phyloP scores from a whole-genome alignment of 805 yeast genomes.

The Candida silvatica region DNA sequence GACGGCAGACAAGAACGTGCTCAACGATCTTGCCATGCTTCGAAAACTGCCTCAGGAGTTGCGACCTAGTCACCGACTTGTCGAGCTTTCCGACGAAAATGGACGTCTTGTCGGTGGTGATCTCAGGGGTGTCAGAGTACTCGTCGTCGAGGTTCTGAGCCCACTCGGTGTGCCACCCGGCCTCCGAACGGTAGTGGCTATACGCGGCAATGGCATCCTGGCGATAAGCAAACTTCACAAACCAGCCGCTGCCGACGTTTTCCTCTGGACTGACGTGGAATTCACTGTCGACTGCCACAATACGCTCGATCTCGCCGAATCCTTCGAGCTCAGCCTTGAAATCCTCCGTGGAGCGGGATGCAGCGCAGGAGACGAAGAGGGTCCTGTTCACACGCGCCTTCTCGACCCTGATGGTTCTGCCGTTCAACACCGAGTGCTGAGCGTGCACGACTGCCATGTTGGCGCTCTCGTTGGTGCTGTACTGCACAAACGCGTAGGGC shows the following conservation, averaged over 20 bases:
- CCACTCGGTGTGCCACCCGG: constrained; percentile 67
- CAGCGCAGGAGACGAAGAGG: constrained; percentile 42
- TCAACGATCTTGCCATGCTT: constrained; percentile 59
- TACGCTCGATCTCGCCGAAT: constrained; percentile 73
- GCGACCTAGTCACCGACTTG: constrained; percentile 43
- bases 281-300: constrained; percentile 36
- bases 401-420: constrained; percentile 78
- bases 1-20: constrained; percentile 45
- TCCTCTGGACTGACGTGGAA: constrained; percentile 4
- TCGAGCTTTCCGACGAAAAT: constrained; percentile 75
- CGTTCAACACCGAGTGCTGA: constrained; percentile 61
- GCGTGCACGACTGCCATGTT: constrained; percentile 57
- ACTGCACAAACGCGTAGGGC: constrained; percentile 93
- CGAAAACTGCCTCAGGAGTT: constrained; percentile 49
- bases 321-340: constrained; percentile 32
- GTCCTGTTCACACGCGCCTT: constrained; percentile 89
- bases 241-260: constrained; percentile 40
- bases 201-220: constrained; percentile 86
- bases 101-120: constrained; percentile 58
- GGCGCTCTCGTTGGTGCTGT: constrained; percentile 62
- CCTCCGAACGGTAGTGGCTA: constrained; percentile 48
- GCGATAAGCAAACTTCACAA: constrained; percentile 67
- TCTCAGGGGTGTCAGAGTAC: constrained; percentile 24
- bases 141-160: constrained; percentile 68
- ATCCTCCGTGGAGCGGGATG: constrained; percentile 16